Conservation (phyloP, 164 flowering plant species). For the Hamamelis virginiana region DNA sequence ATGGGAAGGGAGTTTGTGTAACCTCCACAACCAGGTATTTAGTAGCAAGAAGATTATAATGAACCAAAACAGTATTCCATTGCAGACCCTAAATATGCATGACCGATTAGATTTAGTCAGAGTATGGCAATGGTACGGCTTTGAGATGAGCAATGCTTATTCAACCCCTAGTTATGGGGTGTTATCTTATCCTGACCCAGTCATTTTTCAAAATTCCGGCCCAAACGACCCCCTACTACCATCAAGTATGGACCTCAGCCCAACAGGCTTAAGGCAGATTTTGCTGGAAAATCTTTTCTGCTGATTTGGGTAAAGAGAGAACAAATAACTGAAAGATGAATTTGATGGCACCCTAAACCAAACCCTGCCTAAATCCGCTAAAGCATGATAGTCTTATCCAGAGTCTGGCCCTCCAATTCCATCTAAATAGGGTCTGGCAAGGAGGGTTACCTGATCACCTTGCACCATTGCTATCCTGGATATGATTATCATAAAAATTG, state of each 20-base stretch:
- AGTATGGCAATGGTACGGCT: background rate
- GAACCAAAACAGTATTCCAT: background rate
- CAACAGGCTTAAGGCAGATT: no score
- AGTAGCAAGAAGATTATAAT: background rate
- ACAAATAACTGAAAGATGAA: no score
- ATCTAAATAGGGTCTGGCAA: background rate
- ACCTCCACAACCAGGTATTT: slow-evolving; percentile 80
- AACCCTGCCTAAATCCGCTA: no score
- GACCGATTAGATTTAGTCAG: background rate
- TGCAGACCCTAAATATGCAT: background rate
- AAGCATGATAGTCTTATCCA: background rate
- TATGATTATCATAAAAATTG: no score
- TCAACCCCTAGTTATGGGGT: background rate
- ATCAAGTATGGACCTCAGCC: background rate
- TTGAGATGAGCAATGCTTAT: background rate
- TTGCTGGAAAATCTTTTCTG: no score
- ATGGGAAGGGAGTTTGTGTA: slow-evolving; percentile 72
- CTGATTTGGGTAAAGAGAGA: no score
- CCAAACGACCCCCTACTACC: background rate
- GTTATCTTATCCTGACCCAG: background rate
- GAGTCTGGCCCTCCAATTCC: background rate
- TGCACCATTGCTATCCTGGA: background rate
- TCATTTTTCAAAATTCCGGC: background rate
- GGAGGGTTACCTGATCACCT: background rate
- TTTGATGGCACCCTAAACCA: background rate